Base-by-base conservation (phyloP, 352 stramenopile species). In the Lagenidium sp. region DNA sequence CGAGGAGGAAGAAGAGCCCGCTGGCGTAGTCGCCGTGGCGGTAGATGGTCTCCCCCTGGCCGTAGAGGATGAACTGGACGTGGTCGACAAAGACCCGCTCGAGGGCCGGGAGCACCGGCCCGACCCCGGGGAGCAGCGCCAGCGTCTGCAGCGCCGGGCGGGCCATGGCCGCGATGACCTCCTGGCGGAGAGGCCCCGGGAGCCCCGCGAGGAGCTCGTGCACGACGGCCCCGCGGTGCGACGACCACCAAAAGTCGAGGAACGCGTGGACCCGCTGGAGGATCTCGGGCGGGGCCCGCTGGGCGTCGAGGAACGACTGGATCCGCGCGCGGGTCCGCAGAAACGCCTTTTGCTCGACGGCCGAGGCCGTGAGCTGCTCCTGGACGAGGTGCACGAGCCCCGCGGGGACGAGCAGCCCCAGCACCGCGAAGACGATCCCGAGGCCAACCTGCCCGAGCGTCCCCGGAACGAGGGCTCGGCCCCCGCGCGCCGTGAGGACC, bases 191-290 rank as follows among this genome's bases (percentile, higher is more conserved):
- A 0, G 55, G 60, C 23, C 73, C 61, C 0, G 72, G 72, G 1
- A 85, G 50, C n/a, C 82, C 72, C 18, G 61, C 58, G 4, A 85
- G 22, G 0, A 85, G 36, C 3, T 82, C 63, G 4, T 55, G 47
- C 7, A 60, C 68, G 16, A 79, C 63, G 0, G 72, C 68, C 5
- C 72, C 72, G 6, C 66, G 66, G 37, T 85, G 72, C 0, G 61
- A 70, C 7, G 60, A 76, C 72, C 72, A 85, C 72, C 72, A 85
- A 50, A 81, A 85, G 21, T 85, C 72, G 6, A 85, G 40, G 35
- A 82, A 85, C 2, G 68, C 64, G 29, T 77, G 66, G 0, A 77
- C 72, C 0, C 68, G 68, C 19, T 74, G 65, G 19, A 81, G 56
- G 31, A 85, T 59, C 1, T 55, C 53, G 0, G 63, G 1, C 1